Percentiles rank a stretch among this genome's conserved stretches.
phyloP scores from a whole-genome alignment of 768 basidiomycete species.

The Mycena amicta region DNA sequence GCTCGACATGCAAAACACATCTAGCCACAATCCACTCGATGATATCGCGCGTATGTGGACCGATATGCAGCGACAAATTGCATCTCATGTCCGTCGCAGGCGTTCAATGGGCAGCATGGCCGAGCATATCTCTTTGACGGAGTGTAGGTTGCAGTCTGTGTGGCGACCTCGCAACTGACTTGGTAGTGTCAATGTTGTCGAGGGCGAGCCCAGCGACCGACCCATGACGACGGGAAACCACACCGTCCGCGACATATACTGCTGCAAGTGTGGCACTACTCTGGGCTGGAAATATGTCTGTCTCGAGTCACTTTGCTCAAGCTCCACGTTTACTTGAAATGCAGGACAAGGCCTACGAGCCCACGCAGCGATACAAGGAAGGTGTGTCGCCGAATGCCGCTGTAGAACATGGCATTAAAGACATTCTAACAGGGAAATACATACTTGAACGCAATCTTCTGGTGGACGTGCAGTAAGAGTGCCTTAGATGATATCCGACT shows the following conservation, averaged over 20 bases:
- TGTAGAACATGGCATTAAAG: too few species aligned
- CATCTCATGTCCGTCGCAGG: constrained; percentile 48
- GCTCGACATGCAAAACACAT: constrained; percentile 84
- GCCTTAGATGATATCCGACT: not conserved
- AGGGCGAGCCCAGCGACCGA: constrained; percentile 88
- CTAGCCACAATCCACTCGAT: constrained; percentile 90
- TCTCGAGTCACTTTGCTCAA: constrained; percentile 13
- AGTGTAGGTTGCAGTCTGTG: constrained; percentile 63
- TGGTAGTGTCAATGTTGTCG: constrained; percentile 84
- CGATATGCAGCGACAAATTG: constrained; percentile 12
- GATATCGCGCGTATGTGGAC: constrained; percentile 75
- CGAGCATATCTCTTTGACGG: constrained; percentile 92
- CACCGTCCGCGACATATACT: constrained; percentile 94
- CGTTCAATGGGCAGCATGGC: constrained; percentile 96
- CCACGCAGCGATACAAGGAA: constrained; percentile 95
- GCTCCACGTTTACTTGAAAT: constrained; percentile 2
- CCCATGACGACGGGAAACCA: constrained; percentile 98
- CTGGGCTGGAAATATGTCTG: constrained; percentile 99
- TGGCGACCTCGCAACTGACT: constrained; percentile 14
- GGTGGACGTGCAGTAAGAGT: constrained; percentile 78
- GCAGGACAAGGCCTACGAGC: constrained; percentile 90
- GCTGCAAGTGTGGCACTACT: constrained; percentile 81
- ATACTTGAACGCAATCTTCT: constrained; percentile 95
- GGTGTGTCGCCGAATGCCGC: too few species aligned
- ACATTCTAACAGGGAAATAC: too few species aligned